Evolutionary conservation across 2,329 filamentous ascomycete species (phyloP), one percentile per base, ranked within the genome.

Genomic region (Myriosclerotinia duriaeana): DNA sequence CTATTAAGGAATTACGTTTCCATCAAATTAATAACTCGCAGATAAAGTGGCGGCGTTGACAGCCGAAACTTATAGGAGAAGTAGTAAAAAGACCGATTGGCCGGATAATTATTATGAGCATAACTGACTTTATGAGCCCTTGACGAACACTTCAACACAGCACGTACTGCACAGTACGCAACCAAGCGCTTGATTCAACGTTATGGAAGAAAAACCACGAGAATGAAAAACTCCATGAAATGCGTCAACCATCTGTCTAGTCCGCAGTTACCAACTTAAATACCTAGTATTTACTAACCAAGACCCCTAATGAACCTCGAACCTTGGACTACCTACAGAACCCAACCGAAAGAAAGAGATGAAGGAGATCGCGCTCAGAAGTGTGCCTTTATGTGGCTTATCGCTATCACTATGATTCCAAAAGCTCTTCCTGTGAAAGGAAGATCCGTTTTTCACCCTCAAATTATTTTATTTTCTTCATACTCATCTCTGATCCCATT

Each of bases 361-460:
- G 50, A 60, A n/a, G 44, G 38, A 60, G 12, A 48, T 50, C 22
- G 34, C n/a, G 58, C 44, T 40, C 58, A 26, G 38, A 38, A 50
- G 12, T 38, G 50, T 38, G 44, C 44, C 34, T 50, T 26, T 8
- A 26, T 4, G 38, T 40, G 30, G 44, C 44, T 34, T 38, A 48
- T 48, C 58, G 38, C 44, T 60, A 50, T 60, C 20, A 42, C 20
- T 60, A 38, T 22, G 30, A 50, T 38, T 12, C 5, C 44, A 22
- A 60, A 48, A 26, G 3, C 14, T 22, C n/a, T 38, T 61, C 34
- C 30, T 20, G 50, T 61, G 34, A 15, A 20, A 7, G 4, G 20
- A 20, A 55, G 34, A 38, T n/a, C 53, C 20, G 22, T 40, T 54
- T 55, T 38, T 14, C 50, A 50, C 38, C 34, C 20, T 20, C 26